Evolutionary conservation across 345 rosid genomes (phyloP), one percentile per base, ranked within the genome.

Genomic region (Lumnitzera racemosa): DNA sequence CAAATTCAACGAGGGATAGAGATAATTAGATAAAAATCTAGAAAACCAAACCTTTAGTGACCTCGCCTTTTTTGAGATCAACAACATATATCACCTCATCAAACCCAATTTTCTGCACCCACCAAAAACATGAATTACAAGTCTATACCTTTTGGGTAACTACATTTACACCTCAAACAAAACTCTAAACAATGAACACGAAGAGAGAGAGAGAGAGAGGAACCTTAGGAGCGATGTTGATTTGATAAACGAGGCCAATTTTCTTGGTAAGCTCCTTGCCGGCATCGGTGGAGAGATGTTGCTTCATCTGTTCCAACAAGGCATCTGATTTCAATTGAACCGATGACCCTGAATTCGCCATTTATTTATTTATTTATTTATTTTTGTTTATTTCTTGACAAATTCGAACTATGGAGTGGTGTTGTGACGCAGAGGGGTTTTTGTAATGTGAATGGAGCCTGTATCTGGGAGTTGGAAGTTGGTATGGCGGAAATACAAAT

Each of bases 201-300:
- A 15, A 15, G 49, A 14, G 41, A 10, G 52, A 49, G 25, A 17
- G 13, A 13, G 46, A 2, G 27, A 5, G 1, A 46, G 12, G n/a
- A 52, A 94, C 97, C 90, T 88, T 81, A n/a, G 99, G 97, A 54
- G 99, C 90, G 60, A 94, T 55, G 72, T 94, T 83, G 81, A 94
- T 73, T 70, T 94, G 99, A 47, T 88, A 95, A 48, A 95, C 94
- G 52, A 84, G 90, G 52, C 85, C 85, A 50, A 94, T 73, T 81
- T 88, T 94, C 78, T 88, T 68, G 13, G 56, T 72, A 61, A 94
- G 49, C 12, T 76, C 67, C 61, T 74, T 76, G 4, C 97, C 95
- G 29, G 96, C 90, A 25, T 81, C 97, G 53, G 92, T 74, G 55
- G 81, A 55, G 57, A 94, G 79, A 75, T 84, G 90, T 12, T 59